Evolutionary conservation across 2,329 filamentous ascomycete genomes (phyloP), one percentile per base, ranked within the genome.

Genomic region (Aspergillus quadricinctus): DNA sequence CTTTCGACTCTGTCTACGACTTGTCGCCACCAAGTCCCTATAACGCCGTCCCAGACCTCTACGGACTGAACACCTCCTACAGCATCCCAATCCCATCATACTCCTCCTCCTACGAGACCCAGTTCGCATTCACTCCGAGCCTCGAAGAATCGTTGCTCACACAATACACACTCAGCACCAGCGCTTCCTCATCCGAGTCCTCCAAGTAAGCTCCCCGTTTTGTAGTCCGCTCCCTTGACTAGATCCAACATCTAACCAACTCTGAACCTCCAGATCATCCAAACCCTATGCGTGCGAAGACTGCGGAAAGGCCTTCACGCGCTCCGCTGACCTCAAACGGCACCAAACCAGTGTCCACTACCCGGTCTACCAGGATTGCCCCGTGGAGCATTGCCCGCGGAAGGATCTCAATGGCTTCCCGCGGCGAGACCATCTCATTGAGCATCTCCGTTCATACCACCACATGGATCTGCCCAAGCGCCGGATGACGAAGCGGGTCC

Each of bases 361-460:
- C 53, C 75, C 75, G 5, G 63, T 72, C 11, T 70, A 71, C 58
- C 69, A 75, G 50, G 75, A 80, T 55, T 83, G 80, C 61, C 71
- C 74, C 1, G 67, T 72, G 28, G 64, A 67, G 2, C 68, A 72
- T 43, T 82, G 80, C 63, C 66, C 69, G 43, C 75, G 80, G 17
- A 80, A 80, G 62, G 75, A 74, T 4, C 64, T 60, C 43, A 71
- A 76, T 57, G 83, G 82, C 0, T 86, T 85, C 63, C 79, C 80
- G 4, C 75, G 83, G 5, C 74, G 77, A 52, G 83, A 86, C 63
- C 83, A 86, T 64, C 72, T 84, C 43, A 75, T 75, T 41, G 83
- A 85, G 64, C 83, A 86, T 66, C 66, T 81, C 52, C 72, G 83
- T 52, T 80, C 80, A 46, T 83, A 79, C 57, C 83, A 86, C 64